phyloP scores from a whole-genome alignment of 352 stramenopile species.

The Phytophthora melonis region DNA sequence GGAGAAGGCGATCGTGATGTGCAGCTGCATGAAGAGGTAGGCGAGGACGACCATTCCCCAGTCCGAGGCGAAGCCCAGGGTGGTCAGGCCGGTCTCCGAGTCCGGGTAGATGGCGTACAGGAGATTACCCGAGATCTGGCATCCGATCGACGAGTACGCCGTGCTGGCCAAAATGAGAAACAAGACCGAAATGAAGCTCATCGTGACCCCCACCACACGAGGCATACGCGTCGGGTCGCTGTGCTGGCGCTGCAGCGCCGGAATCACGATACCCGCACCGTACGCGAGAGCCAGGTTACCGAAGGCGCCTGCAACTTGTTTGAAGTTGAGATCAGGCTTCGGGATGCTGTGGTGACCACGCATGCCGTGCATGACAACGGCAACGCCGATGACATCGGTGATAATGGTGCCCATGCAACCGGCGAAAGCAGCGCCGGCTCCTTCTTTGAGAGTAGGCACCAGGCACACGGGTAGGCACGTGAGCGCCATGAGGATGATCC shows the following conservation, averaged over 20 bases:
- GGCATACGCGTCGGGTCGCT: conserved; percentile 63
- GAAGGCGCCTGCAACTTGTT: conserved; percentile 55
- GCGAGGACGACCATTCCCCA: conserved; percentile 54
- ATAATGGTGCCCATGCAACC: conserved; percentile 11
- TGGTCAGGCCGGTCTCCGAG: background rate
- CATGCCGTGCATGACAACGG: conserved; percentile 52
- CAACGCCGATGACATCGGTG: conserved; percentile 50
- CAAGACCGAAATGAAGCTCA: conserved; percentile 46
- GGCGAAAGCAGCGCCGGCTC: too few species aligned
- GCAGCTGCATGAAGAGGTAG: conserved; percentile 68
- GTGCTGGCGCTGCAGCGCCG: conserved; percentile 26
- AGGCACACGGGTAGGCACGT: conserved; percentile 48
- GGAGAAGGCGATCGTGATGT: conserved; percentile 64
- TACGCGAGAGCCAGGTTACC: conserved; percentile 68
- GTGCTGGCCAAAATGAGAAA: conserved; percentile 55
- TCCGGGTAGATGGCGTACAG: conserved; percentile 61
- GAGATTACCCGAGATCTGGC: conserved; percentile 66
- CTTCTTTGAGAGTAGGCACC: conserved; percentile 33
- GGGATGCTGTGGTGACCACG: conserved; percentile 38
- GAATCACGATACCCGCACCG: conserved; percentile 56
- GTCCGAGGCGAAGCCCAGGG: conserved; percentile 48
- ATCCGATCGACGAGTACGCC: conserved; percentile 52
- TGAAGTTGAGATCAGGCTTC: conserved; percentile 49
- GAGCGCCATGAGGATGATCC: conserved; percentile 60
- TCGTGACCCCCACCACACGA: conserved; percentile 52